Evolutionary conservation across 768 basidiomycete species (phyloP), one percentile per base, ranked within the genome.

Genomic region (Lactarius trivialis): DNA sequence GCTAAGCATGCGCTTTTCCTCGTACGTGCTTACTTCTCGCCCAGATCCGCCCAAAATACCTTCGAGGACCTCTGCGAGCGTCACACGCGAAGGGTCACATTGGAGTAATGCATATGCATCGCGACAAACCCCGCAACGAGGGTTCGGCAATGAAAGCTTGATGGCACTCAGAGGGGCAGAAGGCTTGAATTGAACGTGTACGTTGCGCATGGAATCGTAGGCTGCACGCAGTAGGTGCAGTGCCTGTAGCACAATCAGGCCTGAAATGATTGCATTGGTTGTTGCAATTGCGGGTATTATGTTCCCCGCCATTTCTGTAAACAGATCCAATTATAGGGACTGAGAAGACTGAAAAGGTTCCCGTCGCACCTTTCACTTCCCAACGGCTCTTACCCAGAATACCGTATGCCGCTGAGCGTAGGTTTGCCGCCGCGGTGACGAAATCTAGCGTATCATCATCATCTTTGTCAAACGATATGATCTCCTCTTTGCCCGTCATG

Each of bases 211-310:
- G 41, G 76, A 73, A 37, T 76, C 69, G 69, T 86, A 83, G 14
- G 80, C 82, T 67, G 81, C 82, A 39, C 84, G 86, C 37, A 98
- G 79, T 48, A 97, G 78, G 60, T 93, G 88, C 24, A 98, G 76
- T 0, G 94, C 90, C 72, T 98, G 95, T 50, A 98, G 80, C 26
- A 98, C 94, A 70, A 98, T 93, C 41, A 96, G 78, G 0, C 96
- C 97, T 0, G 97, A 89, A 67, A 98, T 85, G 73, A 99, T 91
- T 11, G 97, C 97, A 72, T 99, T 99, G 26, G 97, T 99, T 4
- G 97, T 99, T 5, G 97, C 97, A 69, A 99, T 98, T 1, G 97
- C 97, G 7, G 97, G 97, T 66, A 98, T 99, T 69, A 99, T 98
- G 74, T 99, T 99, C 11, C 97, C 97, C 0, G 97, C 97, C 92